These are phyloP conservation scores for Exophiala xenobiotica DNA, from an alignment of 2,329 filamentous ascomycete species.

Conservation along the genomic window DNA sequence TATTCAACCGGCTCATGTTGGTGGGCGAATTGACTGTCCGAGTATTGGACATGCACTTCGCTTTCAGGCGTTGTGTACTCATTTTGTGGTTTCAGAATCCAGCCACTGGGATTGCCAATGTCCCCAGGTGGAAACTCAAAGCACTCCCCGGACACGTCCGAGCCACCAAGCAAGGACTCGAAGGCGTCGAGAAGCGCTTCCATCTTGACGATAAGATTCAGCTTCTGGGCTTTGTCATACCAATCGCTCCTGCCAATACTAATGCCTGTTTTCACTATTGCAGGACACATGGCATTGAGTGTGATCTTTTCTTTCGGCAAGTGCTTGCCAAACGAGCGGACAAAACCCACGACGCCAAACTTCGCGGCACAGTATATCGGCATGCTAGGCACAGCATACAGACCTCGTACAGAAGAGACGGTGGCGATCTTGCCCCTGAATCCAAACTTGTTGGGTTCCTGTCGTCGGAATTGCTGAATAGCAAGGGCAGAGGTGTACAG, in stretches of 20 bases:
- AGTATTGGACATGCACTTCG: neutral
- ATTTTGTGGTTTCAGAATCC: slow-evolving; percentile 1
- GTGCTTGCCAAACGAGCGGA: slow-evolving; percentile 42
- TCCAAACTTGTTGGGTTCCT: slow-evolving; percentile 35
- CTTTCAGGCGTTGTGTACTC: neutral
- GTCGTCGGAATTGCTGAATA: slow-evolving; percentile 45
- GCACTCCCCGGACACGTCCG: slow-evolving; percentile 38
- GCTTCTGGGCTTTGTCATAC: slow-evolving; percentile 38
- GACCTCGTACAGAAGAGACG: slow-evolving; percentile 42
- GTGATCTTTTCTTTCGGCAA: slow-evolving; percentile 41
- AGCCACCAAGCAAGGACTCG: slow-evolving; percentile 36
- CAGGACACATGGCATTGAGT: slow-evolving; percentile 44
- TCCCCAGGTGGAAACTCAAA: slow-evolving; percentile 34
- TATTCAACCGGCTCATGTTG: neutral
- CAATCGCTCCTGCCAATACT: slow-evolving; percentile 38
- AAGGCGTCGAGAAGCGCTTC: slow-evolving; percentile 41
- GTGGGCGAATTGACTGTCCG: neutral
- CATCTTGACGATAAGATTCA: slow-evolving; percentile 40
- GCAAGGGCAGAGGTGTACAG: slow-evolving; percentile 42
- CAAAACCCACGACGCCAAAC: slow-evolving; percentile 11
- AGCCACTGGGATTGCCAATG: neutral
- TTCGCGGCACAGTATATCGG: slow-evolving; percentile 40
- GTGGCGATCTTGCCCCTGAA: slow-evolving; percentile 38
- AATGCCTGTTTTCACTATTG: slow-evolving; percentile 38
- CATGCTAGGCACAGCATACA: slow-evolving; percentile 42